Base-by-base conservation (phyloP, 345 rosid species). In the Brassica incana region DNA sequence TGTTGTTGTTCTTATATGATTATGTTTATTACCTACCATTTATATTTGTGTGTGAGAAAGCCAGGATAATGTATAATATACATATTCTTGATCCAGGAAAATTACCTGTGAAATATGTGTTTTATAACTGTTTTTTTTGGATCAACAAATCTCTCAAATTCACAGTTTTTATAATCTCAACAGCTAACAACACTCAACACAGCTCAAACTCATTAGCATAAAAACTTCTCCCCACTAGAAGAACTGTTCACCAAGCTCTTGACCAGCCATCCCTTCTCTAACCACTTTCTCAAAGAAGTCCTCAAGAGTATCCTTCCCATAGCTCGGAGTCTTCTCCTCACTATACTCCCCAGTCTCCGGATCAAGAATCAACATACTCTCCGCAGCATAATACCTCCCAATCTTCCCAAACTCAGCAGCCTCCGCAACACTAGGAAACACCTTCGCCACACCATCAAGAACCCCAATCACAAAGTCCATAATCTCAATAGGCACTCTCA, bases 331-430 rank as follows among this genome's bases (percentile, higher is more conserved):
- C 84, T 85, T 84, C 79, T 92, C 97, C 5, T 90, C 91, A 65
- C 88, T 89, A 67, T 92, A 95, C 36, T 91, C 91, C 18, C 99
- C 95, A 0, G 94, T 92, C 78, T 88, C 94, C 0, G 91, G 90
- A 84, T 95, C 97, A 83, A 89, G 83, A 75, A 92, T 6, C 87
- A 95, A 73, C 97, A 92, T 92, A 81, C 99, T 95, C 85, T 95
- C 99, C 1, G 92, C 97, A 2, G 99, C 97, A 65, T 95, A 95
- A 50, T 92, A 95, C 86, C 97, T 89, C 54, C 97, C 97, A 1
- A 95, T 95, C 82, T 92, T 95, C 69, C 99, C 99, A 78, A 85
- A 95, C 89, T 95, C 99, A 0, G 97, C 99, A 5, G 97, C 95
- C 33, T 95, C 99, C 83, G 87, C 95, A 87, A 92, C 69, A 0